phyloP scores from a whole-genome alignment of 2,329 filamentous ascomycete genomes.

The Epichloe uncinata region DNA sequence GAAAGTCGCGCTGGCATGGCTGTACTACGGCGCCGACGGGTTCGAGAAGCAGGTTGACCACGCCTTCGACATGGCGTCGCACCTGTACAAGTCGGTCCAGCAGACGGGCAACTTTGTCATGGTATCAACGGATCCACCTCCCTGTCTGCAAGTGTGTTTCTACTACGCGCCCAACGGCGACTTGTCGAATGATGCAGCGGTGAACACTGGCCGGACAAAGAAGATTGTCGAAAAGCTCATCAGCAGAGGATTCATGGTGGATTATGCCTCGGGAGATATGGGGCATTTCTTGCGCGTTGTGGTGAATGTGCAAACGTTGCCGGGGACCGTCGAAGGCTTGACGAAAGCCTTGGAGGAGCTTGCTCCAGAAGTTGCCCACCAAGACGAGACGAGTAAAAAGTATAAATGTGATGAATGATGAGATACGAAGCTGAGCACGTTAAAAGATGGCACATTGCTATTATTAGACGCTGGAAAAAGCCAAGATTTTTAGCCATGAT shows the following conservation, averaged over 20 bases:
- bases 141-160: conserved; percentile 91
- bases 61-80: conserved; percentile 57
- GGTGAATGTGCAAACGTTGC: conserved; percentile 41
- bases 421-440: not conserved
- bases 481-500: no score
- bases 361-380: conserved; percentile 15
- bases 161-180: conserved; percentile 55
- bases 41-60: conserved; percentile 57
- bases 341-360: conserved; percentile 39
- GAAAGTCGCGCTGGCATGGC: conserved; percentile 80
- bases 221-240: conserved; percentile 35
- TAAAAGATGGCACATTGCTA: not conserved
- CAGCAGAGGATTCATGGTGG: conserved; percentile 43
- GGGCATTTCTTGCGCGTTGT: conserved; percentile 48
- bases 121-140: conserved; percentile 63
- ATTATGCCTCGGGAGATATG: conserved; percentile 43
- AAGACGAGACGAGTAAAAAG: not conserved
- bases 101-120: conserved; percentile 49
- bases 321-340: conserved; percentile 37
- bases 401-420: not conserved
- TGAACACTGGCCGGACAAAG: conserved; percentile 37
- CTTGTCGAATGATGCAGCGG: conserved; percentile 26
- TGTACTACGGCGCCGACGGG: conserved; percentile 70
- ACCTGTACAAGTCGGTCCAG: conserved; percentile 50
- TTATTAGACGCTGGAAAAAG: not conserved